Evolutionary conservation across 2,329 filamentous ascomycete species (phyloP).

Genomic region (Sodiomyces alkalinus): DNA sequence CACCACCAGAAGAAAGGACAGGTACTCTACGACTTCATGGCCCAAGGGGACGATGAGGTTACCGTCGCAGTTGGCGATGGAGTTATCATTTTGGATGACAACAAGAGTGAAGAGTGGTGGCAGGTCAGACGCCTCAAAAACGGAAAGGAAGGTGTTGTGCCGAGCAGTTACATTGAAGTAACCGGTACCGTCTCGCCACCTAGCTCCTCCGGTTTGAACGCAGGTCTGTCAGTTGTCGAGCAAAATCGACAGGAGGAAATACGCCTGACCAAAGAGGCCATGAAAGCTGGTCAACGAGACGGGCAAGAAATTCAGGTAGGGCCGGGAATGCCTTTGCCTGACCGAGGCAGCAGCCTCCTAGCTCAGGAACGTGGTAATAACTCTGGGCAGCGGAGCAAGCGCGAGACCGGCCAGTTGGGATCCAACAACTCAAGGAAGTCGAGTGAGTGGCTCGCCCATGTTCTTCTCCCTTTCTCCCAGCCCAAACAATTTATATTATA

Average conservation of each 20-base stretch:
- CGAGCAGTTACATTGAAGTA: slow-evolving; percentile 89
- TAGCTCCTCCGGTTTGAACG: slow-evolving; percentile 32
- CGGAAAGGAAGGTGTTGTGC: slow-evolving; percentile 88
- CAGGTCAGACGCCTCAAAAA: slow-evolving; percentile 82
- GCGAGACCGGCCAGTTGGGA: slow-evolving; percentile 50
- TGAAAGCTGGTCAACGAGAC: slow-evolving; percentile 33
- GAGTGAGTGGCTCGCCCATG: slow-evolving; percentile 40
- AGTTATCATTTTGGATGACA: slow-evolving; percentile 77
- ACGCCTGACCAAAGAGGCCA: slow-evolving; percentile 65
- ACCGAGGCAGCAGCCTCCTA: slow-evolving; percentile 65
- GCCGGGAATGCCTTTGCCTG: slow-evolving; percentile 58
- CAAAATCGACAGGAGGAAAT: slow-evolving; percentile 70
- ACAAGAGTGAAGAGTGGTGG: slow-evolving; percentile 96
- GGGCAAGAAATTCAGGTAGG: slow-evolving; percentile 42
- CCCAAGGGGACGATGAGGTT: slow-evolving; percentile 91
- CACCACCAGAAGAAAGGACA: slow-evolving; percentile 63
- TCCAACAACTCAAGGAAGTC: slow-evolving; percentile 34
- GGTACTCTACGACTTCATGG: slow-evolving; percentile 90
- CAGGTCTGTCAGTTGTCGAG: slow-evolving; percentile 51
- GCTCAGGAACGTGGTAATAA: slow-evolving; percentile 51
- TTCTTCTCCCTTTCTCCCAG: neutral
- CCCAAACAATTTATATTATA: neutral
- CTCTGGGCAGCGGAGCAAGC: slow-evolving; percentile 52
- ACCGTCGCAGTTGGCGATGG: slow-evolving; percentile 84
- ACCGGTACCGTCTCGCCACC: slow-evolving; percentile 48